Evolutionary conservation across 257 asterid species (phyloP), one percentile per base, ranked within the genome.

Genomic region (Solanum dulcamara): DNA sequence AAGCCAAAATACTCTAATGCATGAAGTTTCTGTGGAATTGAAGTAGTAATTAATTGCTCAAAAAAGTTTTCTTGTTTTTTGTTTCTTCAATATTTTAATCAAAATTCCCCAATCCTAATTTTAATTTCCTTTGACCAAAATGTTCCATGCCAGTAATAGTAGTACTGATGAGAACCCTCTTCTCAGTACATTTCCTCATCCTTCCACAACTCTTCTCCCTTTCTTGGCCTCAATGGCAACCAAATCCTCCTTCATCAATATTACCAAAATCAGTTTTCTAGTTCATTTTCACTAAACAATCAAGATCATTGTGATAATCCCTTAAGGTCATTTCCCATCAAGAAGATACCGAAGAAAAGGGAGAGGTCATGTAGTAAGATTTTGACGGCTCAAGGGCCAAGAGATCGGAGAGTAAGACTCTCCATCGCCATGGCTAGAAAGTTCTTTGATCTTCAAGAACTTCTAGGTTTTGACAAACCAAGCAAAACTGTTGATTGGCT

Each of bases 401-500:
- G 99, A 68, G 98, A 96, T 64, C 87, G 99, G 86, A 86, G 99
- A 35, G 96, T 96, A 6, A 85, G 99, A 82, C 93, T 96, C 24
- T 96, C 99, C 38, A 94, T 93, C 10, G 93, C 89, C 87, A 91
- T 93, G 81, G 98, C 98, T 2, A 83, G 96, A 3, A 93, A 91
- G 91, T 96, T 96, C 91, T 96, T 96, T 75, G 97, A 94, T 81
- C 99, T 96, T 68, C 99, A 96, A 89, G 98, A 96, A 72, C 89
- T 88, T 86, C 88, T 96, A 70, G 98, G 96, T 46, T 92, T 90
- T 40, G 98, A 93, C 83, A 96, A 92, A 89, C 96, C 99, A 1
- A 96, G 99, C 91, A 92, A 92, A 87, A 96, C 99, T 87, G 92
- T 96, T 3, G 97, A 93, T 81, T 96, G 99, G 99, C 89, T 94